phyloP scores from a whole-genome alignment of 768 basidiomycete species.

The Chalciporus pseudorubinellus region DNA sequence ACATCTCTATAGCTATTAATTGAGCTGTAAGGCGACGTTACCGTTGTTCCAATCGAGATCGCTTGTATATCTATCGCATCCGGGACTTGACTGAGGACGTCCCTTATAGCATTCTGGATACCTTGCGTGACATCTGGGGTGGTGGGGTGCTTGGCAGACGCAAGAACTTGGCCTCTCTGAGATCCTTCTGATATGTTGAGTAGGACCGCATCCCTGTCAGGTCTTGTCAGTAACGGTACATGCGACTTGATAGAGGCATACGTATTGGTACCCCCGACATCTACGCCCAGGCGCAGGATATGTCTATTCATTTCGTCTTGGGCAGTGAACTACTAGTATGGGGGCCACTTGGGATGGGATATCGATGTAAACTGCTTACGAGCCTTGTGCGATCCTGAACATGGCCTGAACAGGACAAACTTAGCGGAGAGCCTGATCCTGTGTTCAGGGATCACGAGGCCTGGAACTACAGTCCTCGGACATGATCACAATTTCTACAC shows the following conservation, averaged over 20 bases:
- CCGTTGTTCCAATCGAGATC: conserved; percentile 62
- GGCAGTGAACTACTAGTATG: background rate
- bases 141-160: conserved; percentile 48
- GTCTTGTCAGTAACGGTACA: background rate
- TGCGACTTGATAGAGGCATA: conserved; percentile 1
- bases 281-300: conserved; percentile 30
- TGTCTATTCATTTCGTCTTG: background rate
- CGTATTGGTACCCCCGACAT: conserved; percentile 37
- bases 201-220: conserved; percentile 32
- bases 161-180: conserved; percentile 20
- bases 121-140: conserved; percentile 58
- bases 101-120: conserved; percentile 50
- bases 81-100: conserved; percentile 40
- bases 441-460: no score
- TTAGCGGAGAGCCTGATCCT: no score
- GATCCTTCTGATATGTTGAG: conserved; percentile 15
- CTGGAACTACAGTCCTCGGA: no score
- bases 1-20: background rate
- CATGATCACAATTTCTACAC: no score
- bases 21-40: conserved; percentile 18
- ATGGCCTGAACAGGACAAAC: no score
- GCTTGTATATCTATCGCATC: conserved; percentile 42
- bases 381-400: no score
- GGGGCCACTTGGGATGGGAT: background rate
- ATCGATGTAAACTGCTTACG: no score